Percentiles rank a stretch among this genome's conserved stretches.
Evolutionary conservation across 129 eudicot genomes (phyloP).

Genomic region (Logfia minima): DNA sequence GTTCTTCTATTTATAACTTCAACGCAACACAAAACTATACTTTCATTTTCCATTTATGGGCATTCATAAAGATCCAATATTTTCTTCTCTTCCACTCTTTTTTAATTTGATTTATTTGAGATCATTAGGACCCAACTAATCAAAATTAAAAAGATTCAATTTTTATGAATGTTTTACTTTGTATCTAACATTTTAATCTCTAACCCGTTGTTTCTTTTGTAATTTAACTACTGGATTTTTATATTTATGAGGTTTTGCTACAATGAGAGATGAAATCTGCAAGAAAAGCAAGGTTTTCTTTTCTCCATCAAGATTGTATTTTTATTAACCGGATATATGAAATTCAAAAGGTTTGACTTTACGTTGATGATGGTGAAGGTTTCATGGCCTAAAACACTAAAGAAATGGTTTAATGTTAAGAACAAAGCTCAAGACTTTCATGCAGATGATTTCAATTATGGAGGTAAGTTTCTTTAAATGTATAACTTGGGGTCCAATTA

Average conservation of each 20-base stretch:
- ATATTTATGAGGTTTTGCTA: conserved; percentile 47
- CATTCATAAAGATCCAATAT: conserved; percentile 19
- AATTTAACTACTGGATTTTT: conserved; percentile 23
- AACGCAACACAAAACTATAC: conserved; percentile 25
- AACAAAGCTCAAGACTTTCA: conserved; percentile 74
- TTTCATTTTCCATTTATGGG: conserved; percentile 19
- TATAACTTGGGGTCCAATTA: conserved; percentile 18
- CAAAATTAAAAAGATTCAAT: conserved; percentile 12
- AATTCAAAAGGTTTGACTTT: conserved; percentile 30
- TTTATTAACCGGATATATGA: conserved; percentile 1
- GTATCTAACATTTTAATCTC: conserved; percentile 4
- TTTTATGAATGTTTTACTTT: conserved; percentile 29
- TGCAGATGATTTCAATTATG: conserved; percentile 59
- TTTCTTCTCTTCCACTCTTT: conserved; percentile 29
- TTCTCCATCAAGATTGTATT: conserved; percentile 31
- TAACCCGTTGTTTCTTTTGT: conserved; percentile 25
- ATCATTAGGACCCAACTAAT: background rate
- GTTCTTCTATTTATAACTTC: conserved; percentile 38
- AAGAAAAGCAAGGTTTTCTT: conserved; percentile 87
- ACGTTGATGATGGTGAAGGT: conserved; percentile 48
- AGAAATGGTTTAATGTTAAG: conserved; percentile 89
- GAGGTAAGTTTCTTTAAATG: conserved; percentile 42
- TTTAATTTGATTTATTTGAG: background rate
- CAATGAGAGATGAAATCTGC: conserved; percentile 76
- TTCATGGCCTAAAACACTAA: conserved; percentile 86